Evolutionary conservation across 768 basidiomycete genomes (phyloP).

Genomic region (Lepiota venenata): DNA sequence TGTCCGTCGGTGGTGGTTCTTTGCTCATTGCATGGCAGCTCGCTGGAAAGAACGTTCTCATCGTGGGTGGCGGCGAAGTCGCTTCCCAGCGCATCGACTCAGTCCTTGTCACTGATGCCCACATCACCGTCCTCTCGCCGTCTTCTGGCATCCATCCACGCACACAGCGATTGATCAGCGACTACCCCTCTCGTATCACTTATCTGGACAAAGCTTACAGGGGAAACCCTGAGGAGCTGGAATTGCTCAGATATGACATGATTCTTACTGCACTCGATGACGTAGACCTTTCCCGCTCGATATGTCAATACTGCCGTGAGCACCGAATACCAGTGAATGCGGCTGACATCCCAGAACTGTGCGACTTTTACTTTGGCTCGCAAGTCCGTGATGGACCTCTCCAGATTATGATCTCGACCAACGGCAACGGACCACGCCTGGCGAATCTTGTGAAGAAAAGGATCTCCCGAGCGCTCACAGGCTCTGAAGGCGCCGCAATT

Average conservation of each 20-base stretch:
- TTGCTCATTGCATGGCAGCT: constrained; percentile 95
- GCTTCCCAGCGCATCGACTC: constrained; percentile 87
- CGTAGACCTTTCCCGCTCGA: constrained; percentile 63
- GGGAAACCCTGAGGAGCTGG: constrained; percentile 49
- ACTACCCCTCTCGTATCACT: constrained; percentile 51
- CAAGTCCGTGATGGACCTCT: constrained; percentile 88
- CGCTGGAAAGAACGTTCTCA: constrained; percentile 74
- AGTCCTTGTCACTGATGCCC: constrained; percentile 76
- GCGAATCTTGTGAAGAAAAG: constrained; percentile 76
- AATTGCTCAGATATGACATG: constrained; percentile 61
- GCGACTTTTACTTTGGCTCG: constrained; percentile 98
- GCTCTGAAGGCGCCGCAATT: constrained; percentile 73
- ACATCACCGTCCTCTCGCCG: constrained; percentile 77
- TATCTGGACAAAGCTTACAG: constrained; percentile 68
- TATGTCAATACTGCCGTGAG: constrained; percentile 65
- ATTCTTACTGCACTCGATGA: constrained; percentile 94
- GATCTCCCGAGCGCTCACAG: constrained; percentile 68
- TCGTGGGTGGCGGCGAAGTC: constrained; percentile 93
- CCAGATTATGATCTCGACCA: constrained; percentile 95
- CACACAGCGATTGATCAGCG: constrained; percentile 49
- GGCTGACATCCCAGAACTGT: constrained; percentile 92
- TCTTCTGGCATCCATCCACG: constrained; percentile 58
- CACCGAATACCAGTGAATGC: constrained; percentile 86
- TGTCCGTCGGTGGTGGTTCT: constrained; percentile 53
- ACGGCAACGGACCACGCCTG: constrained; percentile 88